These are phyloP conservation scores for Saturnispora galanensis DNA, from an alignment of 805 yeast genomes.

Conservation along the genomic window DNA sequence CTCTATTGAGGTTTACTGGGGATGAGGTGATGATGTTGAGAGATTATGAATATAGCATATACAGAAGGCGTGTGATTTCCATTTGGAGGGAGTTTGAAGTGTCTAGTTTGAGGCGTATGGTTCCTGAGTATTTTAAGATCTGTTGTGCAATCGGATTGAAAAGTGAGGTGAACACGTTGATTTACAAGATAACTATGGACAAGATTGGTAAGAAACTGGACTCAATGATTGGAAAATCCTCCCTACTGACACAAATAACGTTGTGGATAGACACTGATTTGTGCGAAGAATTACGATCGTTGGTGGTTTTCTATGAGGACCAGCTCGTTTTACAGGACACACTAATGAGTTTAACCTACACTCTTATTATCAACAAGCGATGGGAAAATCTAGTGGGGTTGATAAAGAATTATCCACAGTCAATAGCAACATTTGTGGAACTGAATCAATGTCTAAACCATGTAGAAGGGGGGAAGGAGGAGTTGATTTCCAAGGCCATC, in stretches of 20 bases:
- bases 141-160: background rate
- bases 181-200: slow-evolving; percentile 30
- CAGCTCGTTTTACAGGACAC: slow-evolving; percentile 8
- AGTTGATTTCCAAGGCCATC: slow-evolving; percentile 41
- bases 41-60: slow-evolving; percentile 11
- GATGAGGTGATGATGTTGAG: slow-evolving; percentile 7
- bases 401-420: slow-evolving; percentile 42
- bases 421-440: slow-evolving; percentile 47
- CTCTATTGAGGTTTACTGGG: slow-evolving; percentile 5
- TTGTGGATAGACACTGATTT: slow-evolving; percentile 31
- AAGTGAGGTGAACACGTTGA: slow-evolving; percentile 20
- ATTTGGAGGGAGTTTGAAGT: background rate
- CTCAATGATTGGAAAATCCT: slow-evolving; percentile 12
- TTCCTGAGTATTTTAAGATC: background rate
- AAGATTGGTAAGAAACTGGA: slow-evolving; percentile 23
- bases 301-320: slow-evolving; percentile 6
- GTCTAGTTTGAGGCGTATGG: background rate
- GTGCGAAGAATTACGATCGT: slow-evolving; percentile 22
- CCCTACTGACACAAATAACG: slow-evolving; percentile 27
- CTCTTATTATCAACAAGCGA: slow-evolving; percentile 32
- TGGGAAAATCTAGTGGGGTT: slow-evolving; percentile 51
- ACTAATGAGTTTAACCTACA: slow-evolving; percentile 16
- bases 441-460: slow-evolving; percentile 38
- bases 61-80: slow-evolving; percentile 2
- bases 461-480: slow-evolving; percentile 36